These are phyloP conservation scores for Candida silvicultrix DNA, from an alignment of 805 yeast species.

Conservation along the genomic window DNA sequence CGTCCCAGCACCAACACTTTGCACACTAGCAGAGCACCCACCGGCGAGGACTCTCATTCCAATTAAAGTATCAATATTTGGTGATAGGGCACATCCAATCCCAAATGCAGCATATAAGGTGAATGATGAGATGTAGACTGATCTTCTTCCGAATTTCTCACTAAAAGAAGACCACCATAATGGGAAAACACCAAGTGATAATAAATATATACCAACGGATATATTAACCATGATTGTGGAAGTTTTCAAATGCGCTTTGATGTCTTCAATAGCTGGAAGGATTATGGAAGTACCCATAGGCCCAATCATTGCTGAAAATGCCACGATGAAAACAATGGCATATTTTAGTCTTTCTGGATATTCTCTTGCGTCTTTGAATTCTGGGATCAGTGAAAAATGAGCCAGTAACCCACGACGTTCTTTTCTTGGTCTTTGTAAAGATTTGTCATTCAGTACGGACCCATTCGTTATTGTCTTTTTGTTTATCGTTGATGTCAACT, in stretches of 20 bases:
- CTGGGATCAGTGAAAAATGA: slow-evolving; percentile 48
- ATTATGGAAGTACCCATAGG: slow-evolving; percentile 88
- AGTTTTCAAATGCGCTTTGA: slow-evolving; percentile 50
- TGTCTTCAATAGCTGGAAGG: slow-evolving; percentile 67
- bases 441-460: slow-evolving; percentile 2
- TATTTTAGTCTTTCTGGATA: slow-evolving; percentile 46
- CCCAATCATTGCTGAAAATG: slow-evolving; percentile 71
- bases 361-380: slow-evolving; percentile 65
- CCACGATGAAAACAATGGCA: slow-evolving; percentile 57
- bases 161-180: slow-evolving; percentile 85
- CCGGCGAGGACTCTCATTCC: slow-evolving; percentile 68
- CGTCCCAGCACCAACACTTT: slow-evolving; percentile 87
- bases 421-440: slow-evolving; percentile 9
- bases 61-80: slow-evolving; percentile 54
- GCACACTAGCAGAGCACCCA: slow-evolving; percentile 80
- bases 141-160: slow-evolving; percentile 69
- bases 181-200: slow-evolving; percentile 75
- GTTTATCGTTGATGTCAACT: slow-evolving; percentile 5
- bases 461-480: neutral
- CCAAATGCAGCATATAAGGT: slow-evolving; percentile 55
- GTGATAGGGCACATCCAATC: slow-evolving; percentile 66
- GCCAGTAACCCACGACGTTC: slow-evolving; percentile 51
- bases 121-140: slow-evolving; percentile 67
- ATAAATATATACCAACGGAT: slow-evolving; percentile 71
- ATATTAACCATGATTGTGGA: slow-evolving; percentile 58